phyloP scores from a whole-genome alignment of 2,329 filamentous ascomycete species.

The Neonectria punicea region DNA sequence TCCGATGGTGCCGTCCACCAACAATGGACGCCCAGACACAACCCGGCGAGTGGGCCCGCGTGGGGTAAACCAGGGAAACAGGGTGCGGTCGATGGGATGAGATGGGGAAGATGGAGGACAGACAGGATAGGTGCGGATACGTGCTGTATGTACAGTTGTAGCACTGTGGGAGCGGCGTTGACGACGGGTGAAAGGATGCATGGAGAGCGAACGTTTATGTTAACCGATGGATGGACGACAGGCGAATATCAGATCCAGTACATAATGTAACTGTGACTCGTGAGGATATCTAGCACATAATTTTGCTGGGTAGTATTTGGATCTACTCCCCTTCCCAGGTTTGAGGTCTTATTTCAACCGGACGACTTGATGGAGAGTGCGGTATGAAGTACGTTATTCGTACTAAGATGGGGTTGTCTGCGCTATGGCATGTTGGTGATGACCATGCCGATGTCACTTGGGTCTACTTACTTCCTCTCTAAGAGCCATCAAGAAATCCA shows the following conservation, averaged over 20 bases:
- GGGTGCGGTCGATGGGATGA: slow-evolving; percentile 15
- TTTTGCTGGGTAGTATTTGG: not conserved
- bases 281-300: not conserved
- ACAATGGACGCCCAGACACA: slow-evolving; percentile 9
- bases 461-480: not conserved
- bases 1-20: slow-evolving; percentile 22
- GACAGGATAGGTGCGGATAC: slow-evolving; percentile 6
- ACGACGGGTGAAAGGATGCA: slow-evolving; percentile 2
- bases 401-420: not conserved
- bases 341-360: slow-evolving; percentile 4
- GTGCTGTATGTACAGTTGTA: not conserved
- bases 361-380: not conserved
- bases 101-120: not conserved
- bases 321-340: not conserved
- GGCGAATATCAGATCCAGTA: not conserved
- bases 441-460: not conserved
- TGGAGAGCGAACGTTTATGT: not conserved
- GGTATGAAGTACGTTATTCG: not conserved
- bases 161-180: not conserved
- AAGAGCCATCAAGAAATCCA: not conserved
- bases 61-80: slow-evolving; percentile 14
- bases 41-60: slow-evolving; percentile 10
- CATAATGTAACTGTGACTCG: not conserved
- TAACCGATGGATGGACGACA: not conserved
- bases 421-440: not conserved